Percentiles rank a stretch among this genome's conserved stretches.
Evolutionary conservation across 441 rosid species (phyloP).

Genomic region (Gossypium gossypioides): DNA sequence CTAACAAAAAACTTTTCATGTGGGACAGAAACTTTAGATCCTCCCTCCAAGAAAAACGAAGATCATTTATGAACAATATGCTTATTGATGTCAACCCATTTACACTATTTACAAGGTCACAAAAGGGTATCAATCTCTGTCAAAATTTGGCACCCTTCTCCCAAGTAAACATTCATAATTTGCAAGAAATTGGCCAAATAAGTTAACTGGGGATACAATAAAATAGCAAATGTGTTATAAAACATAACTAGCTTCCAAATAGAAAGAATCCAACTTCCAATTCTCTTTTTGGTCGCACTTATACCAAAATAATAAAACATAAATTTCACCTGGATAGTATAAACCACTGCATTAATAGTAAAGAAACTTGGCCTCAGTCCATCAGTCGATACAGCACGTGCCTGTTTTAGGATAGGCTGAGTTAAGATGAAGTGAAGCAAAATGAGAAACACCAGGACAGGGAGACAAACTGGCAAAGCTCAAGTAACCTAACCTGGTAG

Average conservation of each 20-base stretch:
- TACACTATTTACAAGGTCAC: background rate
- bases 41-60: background rate
- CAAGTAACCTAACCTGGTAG: constrained; percentile 50
- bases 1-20: background rate
- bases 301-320: constrained; percentile 14
- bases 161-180: background rate
- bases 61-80: background rate
- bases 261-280: constrained; percentile 18
- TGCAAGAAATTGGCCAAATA: background rate
- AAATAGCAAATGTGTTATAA: background rate
- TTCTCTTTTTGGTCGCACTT: constrained; percentile 5
- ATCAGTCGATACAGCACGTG: constrained; percentile 81
- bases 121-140: background rate
- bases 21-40: background rate
- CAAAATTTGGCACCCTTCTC: constrained; percentile 1
- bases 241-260: constrained; percentile 11
- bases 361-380: constrained; percentile 77
- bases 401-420: constrained; percentile 35
- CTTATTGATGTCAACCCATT: background rate
- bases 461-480: background rate
- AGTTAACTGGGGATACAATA: background rate
- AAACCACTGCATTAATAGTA: constrained; percentile 64
- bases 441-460: background rate
- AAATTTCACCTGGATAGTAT: constrained; percentile 64
- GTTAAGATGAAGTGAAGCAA: constrained; percentile 5